A percentile compares a stretch with the other conserved stretches of the same genome.
These are phyloP conservation scores for Phytophthora cactorum DNA, from an alignment of 352 stramenopile species.

Conservation along the genomic window DNA sequence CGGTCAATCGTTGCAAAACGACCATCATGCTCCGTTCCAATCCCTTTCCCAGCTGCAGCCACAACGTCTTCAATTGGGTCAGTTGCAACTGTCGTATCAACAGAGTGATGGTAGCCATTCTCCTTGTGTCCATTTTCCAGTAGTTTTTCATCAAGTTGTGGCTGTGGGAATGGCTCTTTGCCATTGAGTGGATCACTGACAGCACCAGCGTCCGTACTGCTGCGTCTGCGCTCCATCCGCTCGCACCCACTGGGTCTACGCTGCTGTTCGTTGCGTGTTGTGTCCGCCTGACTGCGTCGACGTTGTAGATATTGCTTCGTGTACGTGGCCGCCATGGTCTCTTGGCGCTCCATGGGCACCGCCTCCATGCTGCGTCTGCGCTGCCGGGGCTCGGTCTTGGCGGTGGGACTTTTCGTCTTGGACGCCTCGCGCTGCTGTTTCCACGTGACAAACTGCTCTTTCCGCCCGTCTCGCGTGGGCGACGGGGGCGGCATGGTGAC, in stretches of 20 bases:
- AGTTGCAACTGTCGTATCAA: conserved; percentile 12
- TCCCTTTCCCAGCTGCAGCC: conserved; percentile 19
- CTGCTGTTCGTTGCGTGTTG: not conserved
- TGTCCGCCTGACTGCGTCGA: conserved; percentile 7
- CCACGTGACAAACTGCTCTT: conserved; percentile 40
- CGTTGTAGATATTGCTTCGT: conserved; percentile 17
- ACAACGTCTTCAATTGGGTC: conserved; percentile 6
- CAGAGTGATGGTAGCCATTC: conserved; percentile 4
- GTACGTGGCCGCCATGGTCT: conserved; percentile 18
- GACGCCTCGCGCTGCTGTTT: conserved; percentile 4
- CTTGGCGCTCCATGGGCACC: not conserved
- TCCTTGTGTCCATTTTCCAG: conserved; percentile 6
- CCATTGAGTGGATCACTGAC: not conserved
- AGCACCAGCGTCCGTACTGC: conserved; percentile 4
- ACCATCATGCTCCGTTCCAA: conserved; percentile 6
- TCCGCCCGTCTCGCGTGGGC: conserved; percentile 23
- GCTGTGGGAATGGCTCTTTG: not conserved
- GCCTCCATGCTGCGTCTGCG: conserved; percentile 10
- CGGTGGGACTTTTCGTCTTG: conserved; percentile 6
- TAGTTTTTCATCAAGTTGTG: not conserved
- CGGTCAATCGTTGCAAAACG: conserved; percentile 3
- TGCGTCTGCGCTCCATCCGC: conserved; percentile 5
- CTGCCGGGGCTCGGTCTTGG: conserved; percentile 16
- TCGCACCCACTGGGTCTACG: conserved; percentile 1
- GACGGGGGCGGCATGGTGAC: conserved; percentile 24